Evolutionary conservation across 2,329 filamentous ascomycete genomes (phyloP), one percentile per base, ranked within the genome.

Genomic region (Hypoxylon sp.): DNA sequence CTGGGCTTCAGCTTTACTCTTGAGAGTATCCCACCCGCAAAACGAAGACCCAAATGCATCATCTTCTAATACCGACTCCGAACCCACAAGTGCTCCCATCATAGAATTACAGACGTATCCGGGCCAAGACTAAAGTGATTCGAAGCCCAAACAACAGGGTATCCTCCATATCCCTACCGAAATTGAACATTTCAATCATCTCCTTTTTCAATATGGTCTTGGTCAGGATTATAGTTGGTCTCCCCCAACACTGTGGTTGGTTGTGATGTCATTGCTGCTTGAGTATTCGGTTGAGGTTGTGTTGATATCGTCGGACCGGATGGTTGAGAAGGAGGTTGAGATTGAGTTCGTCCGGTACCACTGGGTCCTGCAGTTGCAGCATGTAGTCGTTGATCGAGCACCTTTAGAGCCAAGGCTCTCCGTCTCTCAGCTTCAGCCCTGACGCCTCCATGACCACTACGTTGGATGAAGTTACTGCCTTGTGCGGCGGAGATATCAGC

Each of bases 351-450:
- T 45, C 84, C 76, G 28, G 82, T 78, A 50, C 85, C 81, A 65
- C 80, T 86, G 34, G 84, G 43, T 56, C 68, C 69, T 10, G 63
- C 84, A 14, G 92, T 91, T 2, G 94, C 93, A n/a, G 93, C 92
- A 79, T 96, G 92, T 57, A 99, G 83, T 70, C 96, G 87, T 81
- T 98, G 94, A 79, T 99, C 96, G 60, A 99, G 82, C 2, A 94
- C 95, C 77, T 95, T 95, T 61, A 99, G 85, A 0, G 96, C 96
- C 71, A 99, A 82, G 0, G 94, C 94, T 72, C 96, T 88, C 77
- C 96, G 88, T 72, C 96, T 85, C 83, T 98, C 96, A 0, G 95
- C 95, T 80, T 98, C 96, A 53, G 96, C 95, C 65, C 94, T 89
- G 53, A 94, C 93, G 56, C 90, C 89, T 11, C 90, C 86, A 10